phyloP scores from a whole-genome alignment of 805 yeast genomes.

The Myxozyma udenii region DNA sequence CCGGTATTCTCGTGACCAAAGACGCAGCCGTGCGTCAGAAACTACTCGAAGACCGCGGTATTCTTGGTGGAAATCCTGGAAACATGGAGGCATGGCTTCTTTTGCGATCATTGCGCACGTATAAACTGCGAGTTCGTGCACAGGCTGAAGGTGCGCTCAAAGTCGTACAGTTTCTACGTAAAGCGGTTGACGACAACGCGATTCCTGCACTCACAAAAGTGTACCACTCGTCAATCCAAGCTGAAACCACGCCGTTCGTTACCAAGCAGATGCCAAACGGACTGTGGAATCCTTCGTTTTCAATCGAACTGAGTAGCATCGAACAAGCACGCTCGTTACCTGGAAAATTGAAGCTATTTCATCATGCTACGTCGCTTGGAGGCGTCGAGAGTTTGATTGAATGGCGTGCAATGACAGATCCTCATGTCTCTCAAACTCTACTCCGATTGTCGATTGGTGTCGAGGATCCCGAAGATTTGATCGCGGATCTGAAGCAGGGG shows the following conservation, averaged over 20 bases:
- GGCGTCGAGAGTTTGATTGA: constrained; percentile 89
- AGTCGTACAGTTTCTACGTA: constrained; percentile 57
- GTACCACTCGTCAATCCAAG: constrained; percentile 73
- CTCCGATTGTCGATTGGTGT: constrained; percentile 78
- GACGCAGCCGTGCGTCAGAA: constrained; percentile 46
- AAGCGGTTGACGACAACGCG: constrained; percentile 43
- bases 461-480: constrained; percentile 73
- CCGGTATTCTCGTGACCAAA: constrained; percentile 75
- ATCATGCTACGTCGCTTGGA: constrained; percentile 90
- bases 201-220: constrained; percentile 53
- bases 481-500: constrained; percentile 52
- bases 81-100: constrained; percentile 73
- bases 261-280: constrained; percentile 58
- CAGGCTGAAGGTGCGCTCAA: constrained; percentile 64
- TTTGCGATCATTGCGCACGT: constrained; percentile 77
- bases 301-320: constrained; percentile 52
- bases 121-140: constrained; percentile 61
- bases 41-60: constrained; percentile 61
- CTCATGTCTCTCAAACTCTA: constrained; percentile 52
- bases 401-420: constrained; percentile 80
- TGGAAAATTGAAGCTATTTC: constrained; percentile 61
- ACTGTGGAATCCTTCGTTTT: constrained; percentile 70
- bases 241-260: constrained; percentile 55
- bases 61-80: constrained; percentile 74
- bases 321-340: constrained; percentile 65